phyloP scores from a whole-genome alignment of 1,139 yeast genomes.

The Scheffersomyces titani region DNA sequence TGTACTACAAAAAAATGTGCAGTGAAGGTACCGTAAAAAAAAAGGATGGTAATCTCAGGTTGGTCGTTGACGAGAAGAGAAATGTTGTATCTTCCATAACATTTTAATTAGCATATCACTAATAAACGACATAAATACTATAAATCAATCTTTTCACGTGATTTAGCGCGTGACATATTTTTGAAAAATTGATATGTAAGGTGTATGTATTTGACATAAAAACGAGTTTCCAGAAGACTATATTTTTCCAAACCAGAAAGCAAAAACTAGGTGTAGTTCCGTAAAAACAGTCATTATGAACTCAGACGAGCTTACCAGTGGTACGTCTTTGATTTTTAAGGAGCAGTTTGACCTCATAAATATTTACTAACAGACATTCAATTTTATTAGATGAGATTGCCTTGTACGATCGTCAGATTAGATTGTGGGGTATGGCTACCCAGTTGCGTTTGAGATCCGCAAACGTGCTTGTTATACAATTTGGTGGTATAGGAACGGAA shows the following conservation, averaged over 20 bases:
- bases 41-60: not conserved
- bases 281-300: not conserved
- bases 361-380: conserved; percentile 3
- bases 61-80: not conserved
- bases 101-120: not conserved
- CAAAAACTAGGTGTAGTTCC: not conserved
- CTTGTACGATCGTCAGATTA: conserved; percentile 88
- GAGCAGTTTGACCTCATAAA: not conserved
- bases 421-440: conserved; percentile 96
- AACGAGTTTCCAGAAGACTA: not conserved
- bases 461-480: conserved; percentile 62
- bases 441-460: conserved; percentile 81
- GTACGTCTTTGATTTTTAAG: not conserved
- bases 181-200: not conserved
- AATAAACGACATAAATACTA: no score
- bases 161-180: not conserved
- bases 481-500: conserved; percentile 78
- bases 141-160: no score
- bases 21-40: conserved; percentile 2
- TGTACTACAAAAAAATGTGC: conserved; percentile 57
- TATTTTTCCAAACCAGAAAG: not conserved
- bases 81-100: not conserved
- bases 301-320: not conserved
- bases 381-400: conserved; percentile 74
- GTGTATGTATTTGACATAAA: not conserved